phyloP scores from a whole-genome alignment of 352 stramenopile genomes.

The Peronospora belbahrii region DNA sequence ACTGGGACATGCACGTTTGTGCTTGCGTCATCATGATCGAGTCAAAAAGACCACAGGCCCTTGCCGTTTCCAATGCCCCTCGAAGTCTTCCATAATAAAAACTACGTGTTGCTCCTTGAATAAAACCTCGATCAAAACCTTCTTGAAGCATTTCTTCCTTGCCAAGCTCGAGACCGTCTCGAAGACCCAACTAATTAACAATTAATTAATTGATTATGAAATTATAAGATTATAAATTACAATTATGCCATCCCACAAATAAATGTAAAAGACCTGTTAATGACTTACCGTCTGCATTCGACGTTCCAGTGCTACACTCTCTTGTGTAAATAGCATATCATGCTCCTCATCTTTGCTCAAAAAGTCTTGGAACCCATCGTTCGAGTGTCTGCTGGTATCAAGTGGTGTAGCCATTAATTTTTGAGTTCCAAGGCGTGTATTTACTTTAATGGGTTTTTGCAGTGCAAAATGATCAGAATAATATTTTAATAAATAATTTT shows the following conservation, averaged over 20 bases:
- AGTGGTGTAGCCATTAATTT: background rate
- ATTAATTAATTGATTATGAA: slow-evolving; percentile 5
- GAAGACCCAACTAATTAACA: slow-evolving; percentile 51
- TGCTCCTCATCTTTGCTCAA: slow-evolving; percentile 50
- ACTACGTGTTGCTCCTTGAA: slow-evolving; percentile 21
- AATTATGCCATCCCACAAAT: background rate
- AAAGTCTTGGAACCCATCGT: slow-evolving; percentile 64
- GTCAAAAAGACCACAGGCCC: slow-evolving; percentile 19
- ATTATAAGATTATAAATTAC: slow-evolving; percentile 13
- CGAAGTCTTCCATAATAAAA: slow-evolving; percentile 45
- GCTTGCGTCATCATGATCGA: background rate
- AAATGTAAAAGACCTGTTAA: slow-evolving; percentile 1
- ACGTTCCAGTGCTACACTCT: slow-evolving; percentile 47
- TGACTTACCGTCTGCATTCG: slow-evolving; percentile 48
- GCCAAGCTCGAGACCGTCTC: slow-evolving; percentile 56
- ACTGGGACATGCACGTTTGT: slow-evolving; percentile 5
- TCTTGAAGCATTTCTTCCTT: slow-evolving; percentile 67
- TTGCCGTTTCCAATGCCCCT: slow-evolving; percentile 33
- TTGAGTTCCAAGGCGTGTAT: no score
- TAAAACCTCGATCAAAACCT: slow-evolving; percentile 61
- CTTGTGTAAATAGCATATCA: slow-evolving; percentile 35
- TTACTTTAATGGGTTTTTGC: background rate
- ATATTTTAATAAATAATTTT: no score
- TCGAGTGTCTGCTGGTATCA: slow-evolving; percentile 10
- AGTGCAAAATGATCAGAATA: no score